phyloP scores from a whole-genome alignment of 2,329 filamentous ascomycete genomes.

The Fusarium bulbicola region DNA sequence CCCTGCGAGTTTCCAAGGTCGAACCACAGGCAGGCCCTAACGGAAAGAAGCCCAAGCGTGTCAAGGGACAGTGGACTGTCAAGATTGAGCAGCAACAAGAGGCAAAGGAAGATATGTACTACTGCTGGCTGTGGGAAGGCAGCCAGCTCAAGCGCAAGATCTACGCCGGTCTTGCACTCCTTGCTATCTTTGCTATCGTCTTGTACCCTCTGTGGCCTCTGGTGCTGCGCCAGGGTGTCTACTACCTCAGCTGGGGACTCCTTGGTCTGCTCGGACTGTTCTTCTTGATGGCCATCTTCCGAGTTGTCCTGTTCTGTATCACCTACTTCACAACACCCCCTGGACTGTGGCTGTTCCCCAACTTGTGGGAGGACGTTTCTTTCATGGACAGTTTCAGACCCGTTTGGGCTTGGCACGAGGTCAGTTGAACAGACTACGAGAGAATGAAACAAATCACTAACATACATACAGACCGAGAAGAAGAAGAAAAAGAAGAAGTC shows the following conservation, averaged over 20 bases:
- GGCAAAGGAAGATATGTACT: conserved; percentile 86
- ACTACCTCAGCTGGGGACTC: conserved; percentile 96
- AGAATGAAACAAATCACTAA: conserved; percentile 27
- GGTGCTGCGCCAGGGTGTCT: conserved; percentile 89
- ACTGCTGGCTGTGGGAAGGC: conserved; percentile 96
- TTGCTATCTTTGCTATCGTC: conserved; percentile 86
- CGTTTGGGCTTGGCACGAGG: conserved; percentile 98
- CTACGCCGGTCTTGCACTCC: conserved; percentile 84
- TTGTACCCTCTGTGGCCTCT: conserved; percentile 97
- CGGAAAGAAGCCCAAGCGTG: conserved; percentile 81
- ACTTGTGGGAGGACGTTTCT: conserved; percentile 97
- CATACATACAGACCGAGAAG: conserved; percentile 44
- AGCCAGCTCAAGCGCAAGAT: conserved; percentile 93
- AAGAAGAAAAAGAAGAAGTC: conserved; percentile 67
- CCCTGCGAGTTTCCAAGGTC: conserved; percentile 85
- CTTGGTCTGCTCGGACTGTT: conserved; percentile 89
- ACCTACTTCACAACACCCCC: conserved; percentile 87
- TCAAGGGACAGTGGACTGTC: conserved; percentile 97
- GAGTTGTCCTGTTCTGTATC: conserved; percentile 90
- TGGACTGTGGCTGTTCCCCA: conserved; percentile 97
- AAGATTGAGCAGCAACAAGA: conserved; percentile 97
- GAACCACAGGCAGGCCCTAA: conserved; percentile 69
- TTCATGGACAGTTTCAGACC: conserved; percentile 98
- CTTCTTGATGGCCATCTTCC: conserved; percentile 97
- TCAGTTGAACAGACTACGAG: conserved; percentile 53